Base-by-base conservation (phyloP, 306 rosid genomes). In the Delonix regia region DNA sequence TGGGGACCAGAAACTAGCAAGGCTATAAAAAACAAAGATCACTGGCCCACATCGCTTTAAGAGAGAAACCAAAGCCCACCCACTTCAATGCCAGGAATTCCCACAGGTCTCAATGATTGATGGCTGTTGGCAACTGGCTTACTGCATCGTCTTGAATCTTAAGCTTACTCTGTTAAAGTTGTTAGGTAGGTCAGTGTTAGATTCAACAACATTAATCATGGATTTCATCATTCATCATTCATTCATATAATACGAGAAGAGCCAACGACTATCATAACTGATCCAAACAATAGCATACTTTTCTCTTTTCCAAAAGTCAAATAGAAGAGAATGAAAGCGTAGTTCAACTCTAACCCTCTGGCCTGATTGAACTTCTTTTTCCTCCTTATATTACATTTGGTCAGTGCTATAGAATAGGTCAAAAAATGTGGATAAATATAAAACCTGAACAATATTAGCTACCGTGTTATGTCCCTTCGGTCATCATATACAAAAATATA, bases 51-150 rank as follows among this genome's bases (percentile, higher is more conserved):
- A 30, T 9, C 81, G 71, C 80, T 72, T 62, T 64, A 65, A 68
- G 75, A 78, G 80, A 53, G 22, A 78, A 65, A 78, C 67, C 73
- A 51, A 56, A 22, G 80, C 75, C 38, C 24, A 78, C 75, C 78
- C 88, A 63, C 63, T 83, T 51, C 86, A 72, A 62, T 69, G 85
- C 86, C 84, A 84, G 90, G 83, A 72, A 84, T 76, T 80, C 83
- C 81, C 80, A 25, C 57, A 41, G 78, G 84, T 61, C 71, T 74
- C 86, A 81, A 87, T 87, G 85, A 87, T 88, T 87, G 81, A 78
- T 65, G 75, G 81, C 69, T 66, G 86, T 73, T 76, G 86, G 52
- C 86, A 75, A 74, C 88, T 80, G 68, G 82, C 73, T 33, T 49
- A 83, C 84, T 75, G 84, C 85, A 67, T 52, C 74, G 1, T 45